Evolutionary conservation across 2,329 filamentous ascomycete species (phyloP).

Genomic region (Fusarium paranaense): DNA sequence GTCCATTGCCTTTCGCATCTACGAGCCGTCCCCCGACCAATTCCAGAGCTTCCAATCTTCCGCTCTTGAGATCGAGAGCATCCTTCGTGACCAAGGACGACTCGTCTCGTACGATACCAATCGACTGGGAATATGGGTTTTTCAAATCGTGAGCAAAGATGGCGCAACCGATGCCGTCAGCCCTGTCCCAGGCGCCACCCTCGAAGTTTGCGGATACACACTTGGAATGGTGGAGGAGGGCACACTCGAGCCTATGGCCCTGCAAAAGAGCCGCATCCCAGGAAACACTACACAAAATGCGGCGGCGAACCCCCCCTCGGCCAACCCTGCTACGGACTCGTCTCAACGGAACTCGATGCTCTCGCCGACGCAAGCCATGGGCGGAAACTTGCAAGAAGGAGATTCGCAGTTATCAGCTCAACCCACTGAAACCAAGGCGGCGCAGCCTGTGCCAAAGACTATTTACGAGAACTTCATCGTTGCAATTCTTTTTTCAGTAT

Average conservation of each 20-base stretch:
- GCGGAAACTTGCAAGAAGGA: conserved; percentile 38
- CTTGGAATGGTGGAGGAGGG: conserved; percentile 63
- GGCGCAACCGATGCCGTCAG: conserved; percentile 43
- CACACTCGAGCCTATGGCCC: conserved; percentile 60
- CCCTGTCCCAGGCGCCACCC: conserved; percentile 50
- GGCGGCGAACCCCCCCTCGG: conserved; percentile 60
- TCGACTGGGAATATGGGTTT: conserved; percentile 66
- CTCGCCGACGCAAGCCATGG: conserved; percentile 31
- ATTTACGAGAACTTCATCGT: conserved; percentile 67
- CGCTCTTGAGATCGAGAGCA: conserved; percentile 63
- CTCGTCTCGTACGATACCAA: conserved; percentile 64
- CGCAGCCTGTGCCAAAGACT: conserved; percentile 50
- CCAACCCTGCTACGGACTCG: conserved; percentile 54
- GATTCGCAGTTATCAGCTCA: conserved; percentile 47
- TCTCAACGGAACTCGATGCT: conserved; percentile 42
- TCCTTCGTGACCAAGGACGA: conserved; percentile 63
- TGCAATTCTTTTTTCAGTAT: conserved; percentile 64
- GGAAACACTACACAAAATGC: conserved; percentile 57
- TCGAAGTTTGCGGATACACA: conserved; percentile 59
- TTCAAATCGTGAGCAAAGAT: conserved; percentile 60
- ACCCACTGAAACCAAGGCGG: conserved; percentile 37
- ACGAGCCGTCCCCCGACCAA: conserved; percentile 60
- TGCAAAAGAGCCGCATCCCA: conserved; percentile 58
- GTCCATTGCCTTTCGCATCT: conserved; percentile 66
- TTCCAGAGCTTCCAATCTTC: conserved; percentile 58